Base-by-base conservation (phyloP, 495 filamentous ascomycete genomes). In the Tuber magnatum region DNA sequence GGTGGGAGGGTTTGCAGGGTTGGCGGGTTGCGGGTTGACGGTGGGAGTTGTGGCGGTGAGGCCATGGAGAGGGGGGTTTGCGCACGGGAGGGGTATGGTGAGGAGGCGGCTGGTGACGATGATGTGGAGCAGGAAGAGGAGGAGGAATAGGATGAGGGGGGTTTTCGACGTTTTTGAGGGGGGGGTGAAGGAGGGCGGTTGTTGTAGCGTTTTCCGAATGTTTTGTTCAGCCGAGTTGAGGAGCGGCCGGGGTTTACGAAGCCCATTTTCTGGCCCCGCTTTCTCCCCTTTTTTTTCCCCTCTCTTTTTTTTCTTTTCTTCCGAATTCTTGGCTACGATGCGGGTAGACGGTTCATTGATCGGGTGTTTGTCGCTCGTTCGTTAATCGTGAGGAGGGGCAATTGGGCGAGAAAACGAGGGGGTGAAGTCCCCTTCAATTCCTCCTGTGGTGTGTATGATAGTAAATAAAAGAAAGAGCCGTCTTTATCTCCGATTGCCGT, bases 201-300 rank as follows among this genome's bases (percentile, higher is more conserved):
- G 56, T 65, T 65, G 28, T 35, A 35, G 14, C 56, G 56, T 65
- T 65, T 65, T 35, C 56, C 56, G 32, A 65, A 65, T 6, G 56
- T 65, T 65, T 35, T 65, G 14, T 65, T 65, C 14, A 35, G 28
- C 14, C 28, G 56, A 28, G 28, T 35, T 35, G 56, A 65, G 56
- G 56, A 65, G 56, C 51, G 71, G 70, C 77, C 77, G n/a, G 70
- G 73, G 70, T 69, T 70, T 69, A 79, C 65, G 70, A 79, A 79
- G 32, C 77, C 77, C 77, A 79, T 79, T 44, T 24, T 24, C 71
- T 38, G 4, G 39, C n/a, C 51, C 10, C 9, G 1, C 0, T 2
- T 28, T 61, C n/a, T 32, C 20, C 10, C 12, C 12, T 56, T 6
- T 32, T 61, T 61, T 61, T 3, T 7, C 39, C 39, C 39, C 39